Base-by-base conservation (phyloP, 352 stramenopile genomes). In the Globisporangium nagaii region DNA sequence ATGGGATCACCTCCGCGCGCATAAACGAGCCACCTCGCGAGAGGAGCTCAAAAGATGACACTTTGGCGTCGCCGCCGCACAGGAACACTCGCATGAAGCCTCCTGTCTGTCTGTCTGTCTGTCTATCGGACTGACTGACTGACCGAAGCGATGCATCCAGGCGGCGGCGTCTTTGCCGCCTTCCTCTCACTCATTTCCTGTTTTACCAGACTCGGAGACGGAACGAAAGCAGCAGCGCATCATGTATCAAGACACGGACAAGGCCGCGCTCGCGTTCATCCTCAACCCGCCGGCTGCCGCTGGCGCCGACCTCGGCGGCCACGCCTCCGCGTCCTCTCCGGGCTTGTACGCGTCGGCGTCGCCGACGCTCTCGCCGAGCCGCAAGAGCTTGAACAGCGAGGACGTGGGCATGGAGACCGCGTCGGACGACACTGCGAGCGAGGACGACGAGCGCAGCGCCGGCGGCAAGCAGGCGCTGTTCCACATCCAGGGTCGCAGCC, bases 211-310 rank as follows among this genome's bases (percentile, higher is more conserved):
- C 64, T 61, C 20, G 12, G 17, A 44, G 11, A n/a, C 46, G n/a
- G 41, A 57, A 47, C 30, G 31, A 6, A 13, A 48, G 9, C 41
- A 45, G n/a, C 17, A 37, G 28, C 12, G 8, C 20, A 66, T 64
- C 55, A 58, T 74, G 46, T 58, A 53, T 15, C 63, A 81, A 43
- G 68, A 88, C 48, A 62, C 68, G 44, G 70, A 70, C 65, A 88
- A 88, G 56, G 62, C 68, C 27, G 71, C 75, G 46, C 56, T 89
- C 24, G 76, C 79, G 31, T 89, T 86, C 72, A 89, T 89, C 55
- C 65, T 89, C 35, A 89, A 87, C 66, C 79, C 79, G 30, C 72
- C 69, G 15, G 42, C 43, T 0, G 60, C 64, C 30, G 34, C 58
- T 60, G 46, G 60, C 57, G 43, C 58, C 52, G 15, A 40, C 40